Evolutionary conservation across 208 protist species (phyloP).

Genomic region (Crithidia fasciculata): DNA sequence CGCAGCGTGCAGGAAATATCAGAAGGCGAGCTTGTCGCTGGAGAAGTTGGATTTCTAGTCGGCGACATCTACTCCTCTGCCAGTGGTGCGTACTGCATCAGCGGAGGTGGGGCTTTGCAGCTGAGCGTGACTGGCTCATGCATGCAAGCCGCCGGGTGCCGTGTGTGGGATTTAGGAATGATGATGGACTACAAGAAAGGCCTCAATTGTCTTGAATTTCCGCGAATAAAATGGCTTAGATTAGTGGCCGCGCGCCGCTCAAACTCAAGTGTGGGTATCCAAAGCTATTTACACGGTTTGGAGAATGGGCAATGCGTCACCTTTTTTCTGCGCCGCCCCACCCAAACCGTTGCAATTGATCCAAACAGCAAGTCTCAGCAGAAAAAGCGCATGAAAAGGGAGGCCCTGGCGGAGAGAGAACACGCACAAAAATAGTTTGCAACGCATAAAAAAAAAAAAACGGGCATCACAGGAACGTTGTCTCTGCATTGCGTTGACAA

Average conservation of each 20-base stretch:
- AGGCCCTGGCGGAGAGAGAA: neutral
- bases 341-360: neutral
- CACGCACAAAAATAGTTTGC: too few relatives aligned
- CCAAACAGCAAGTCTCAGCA: slow-evolving; percentile 36
- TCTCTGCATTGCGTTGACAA: too few relatives aligned
- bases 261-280: slow-evolving; percentile 14
- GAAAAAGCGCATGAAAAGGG: slow-evolving; percentile 31
- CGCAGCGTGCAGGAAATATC: slow-evolving; percentile 12
- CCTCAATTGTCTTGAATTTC: slow-evolving; percentile 23
- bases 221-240: slow-evolving; percentile 27
- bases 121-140: slow-evolving; percentile 57
- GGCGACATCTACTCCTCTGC: slow-evolving; percentile 88
- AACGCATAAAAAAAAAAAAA: neutral
- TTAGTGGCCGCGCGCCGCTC: slow-evolving; percentile 16
- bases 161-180: slow-evolving; percentile 92
- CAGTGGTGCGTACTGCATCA: slow-evolving; percentile 78
- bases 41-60: slow-evolving; percentile 80
- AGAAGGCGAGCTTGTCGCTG: slow-evolving; percentile 77
- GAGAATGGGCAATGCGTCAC: slow-evolving; percentile 24
- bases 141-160: slow-evolving; percentile 61
- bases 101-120: slow-evolving; percentile 74
- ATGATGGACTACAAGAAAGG: slow-evolving; percentile 73
- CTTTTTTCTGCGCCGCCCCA: slow-evolving; percentile 10
- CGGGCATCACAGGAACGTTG: too few relatives aligned
- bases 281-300: slow-evolving; percentile 17